These are phyloP conservation scores for Calycina herbarum DNA, from an alignment of 2,329 filamentous ascomycete species.

Conservation along the genomic window DNA sequence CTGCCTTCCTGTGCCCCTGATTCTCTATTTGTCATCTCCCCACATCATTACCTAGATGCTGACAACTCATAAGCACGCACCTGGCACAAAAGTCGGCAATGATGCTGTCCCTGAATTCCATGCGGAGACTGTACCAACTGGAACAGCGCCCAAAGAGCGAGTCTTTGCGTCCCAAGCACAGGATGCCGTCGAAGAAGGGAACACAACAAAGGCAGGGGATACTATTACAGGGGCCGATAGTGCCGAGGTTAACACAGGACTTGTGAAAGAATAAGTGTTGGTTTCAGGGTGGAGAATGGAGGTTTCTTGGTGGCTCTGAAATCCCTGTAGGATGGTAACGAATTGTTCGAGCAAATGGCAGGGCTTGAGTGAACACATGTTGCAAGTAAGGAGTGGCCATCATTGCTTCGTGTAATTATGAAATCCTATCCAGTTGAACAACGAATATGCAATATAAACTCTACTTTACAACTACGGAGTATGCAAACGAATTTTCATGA, in stretches of 20 bases:
- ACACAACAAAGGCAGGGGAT: conserved; percentile 38
- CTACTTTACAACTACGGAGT: too few relatives aligned
- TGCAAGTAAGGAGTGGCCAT: too few relatives aligned
- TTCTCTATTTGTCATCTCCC: not conserved
- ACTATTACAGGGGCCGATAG: conserved; percentile 48
- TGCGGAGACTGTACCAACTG: conserved; percentile 59
- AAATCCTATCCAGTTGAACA: too few relatives aligned
- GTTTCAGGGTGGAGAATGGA: too few relatives aligned
- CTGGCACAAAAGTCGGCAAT: conserved; percentile 60
- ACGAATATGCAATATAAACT: too few relatives aligned
- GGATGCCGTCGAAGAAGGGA: conserved; percentile 33
- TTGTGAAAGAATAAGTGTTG: conserved; percentile 12
- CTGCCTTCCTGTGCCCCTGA: too few relatives aligned
- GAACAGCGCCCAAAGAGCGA: conserved; percentile 52
- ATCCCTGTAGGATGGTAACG: too few relatives aligned
- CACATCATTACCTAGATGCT: conserved; percentile 4
- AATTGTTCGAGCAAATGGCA: too few relatives aligned
- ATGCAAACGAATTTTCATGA: too few relatives aligned
- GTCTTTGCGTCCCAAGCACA: conserved; percentile 44
- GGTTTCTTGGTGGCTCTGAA: too few relatives aligned
- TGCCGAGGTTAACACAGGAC: conserved; percentile 44
- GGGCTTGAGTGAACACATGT: too few relatives aligned
- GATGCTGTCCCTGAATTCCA: conserved; percentile 63
- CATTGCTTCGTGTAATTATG: too few relatives aligned
- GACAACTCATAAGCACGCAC: conserved; percentile 55